Percentiles rank a stretch among this genome's conserved stretches.
Evolutionary conservation across 352 stramenopile genomes (phyloP).

Genomic region (Globisporangium megalacanthum): DNA sequence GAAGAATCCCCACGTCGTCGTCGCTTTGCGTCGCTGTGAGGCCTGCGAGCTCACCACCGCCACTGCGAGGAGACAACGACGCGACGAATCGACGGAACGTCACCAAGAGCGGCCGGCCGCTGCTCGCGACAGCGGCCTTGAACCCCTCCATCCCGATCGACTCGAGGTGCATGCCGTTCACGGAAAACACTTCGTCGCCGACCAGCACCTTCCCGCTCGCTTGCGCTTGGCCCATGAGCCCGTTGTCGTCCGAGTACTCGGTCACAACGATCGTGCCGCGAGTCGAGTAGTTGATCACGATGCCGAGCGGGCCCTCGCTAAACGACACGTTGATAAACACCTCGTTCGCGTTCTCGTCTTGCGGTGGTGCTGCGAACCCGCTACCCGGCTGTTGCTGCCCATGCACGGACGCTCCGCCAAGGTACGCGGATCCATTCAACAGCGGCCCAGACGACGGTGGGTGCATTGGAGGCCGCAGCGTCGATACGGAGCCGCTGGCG

Average conservation of each 20-base stretch:
- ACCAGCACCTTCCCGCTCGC: constrained; percentile 63
- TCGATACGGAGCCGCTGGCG: constrained; percentile 7
- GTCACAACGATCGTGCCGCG: constrained; percentile 71
- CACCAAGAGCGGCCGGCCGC: constrained; percentile 59
- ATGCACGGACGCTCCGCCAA: not conserved
- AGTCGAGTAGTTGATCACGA: constrained; percentile 82
- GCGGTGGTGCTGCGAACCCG: not conserved
- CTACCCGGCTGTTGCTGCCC: not conserved
- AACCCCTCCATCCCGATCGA: constrained; percentile 81
- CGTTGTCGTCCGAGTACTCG: constrained; percentile 70
- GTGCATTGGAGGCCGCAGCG: constrained; percentile 3
- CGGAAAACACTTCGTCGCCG: constrained; percentile 73
- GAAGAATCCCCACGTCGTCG: constrained; percentile 7
- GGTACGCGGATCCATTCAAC: constrained; percentile 6
- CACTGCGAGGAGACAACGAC: not conserved
- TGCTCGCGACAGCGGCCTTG: constrained; percentile 53
- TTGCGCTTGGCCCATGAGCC: constrained; percentile 67
- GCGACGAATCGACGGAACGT: constrained; percentile 51
- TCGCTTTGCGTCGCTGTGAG: constrained; percentile 5
- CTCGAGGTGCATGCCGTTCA: constrained; percentile 61
- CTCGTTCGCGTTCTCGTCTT: constrained; percentile 10
- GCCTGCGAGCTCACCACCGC: not conserved
- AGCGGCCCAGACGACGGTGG: not conserved
- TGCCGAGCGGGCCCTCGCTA: constrained; percentile 55
- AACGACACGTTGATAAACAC: constrained; percentile 65